Conservation (phyloP, 768 basidiomycete species). For the Russula dissimulans region DNA sequence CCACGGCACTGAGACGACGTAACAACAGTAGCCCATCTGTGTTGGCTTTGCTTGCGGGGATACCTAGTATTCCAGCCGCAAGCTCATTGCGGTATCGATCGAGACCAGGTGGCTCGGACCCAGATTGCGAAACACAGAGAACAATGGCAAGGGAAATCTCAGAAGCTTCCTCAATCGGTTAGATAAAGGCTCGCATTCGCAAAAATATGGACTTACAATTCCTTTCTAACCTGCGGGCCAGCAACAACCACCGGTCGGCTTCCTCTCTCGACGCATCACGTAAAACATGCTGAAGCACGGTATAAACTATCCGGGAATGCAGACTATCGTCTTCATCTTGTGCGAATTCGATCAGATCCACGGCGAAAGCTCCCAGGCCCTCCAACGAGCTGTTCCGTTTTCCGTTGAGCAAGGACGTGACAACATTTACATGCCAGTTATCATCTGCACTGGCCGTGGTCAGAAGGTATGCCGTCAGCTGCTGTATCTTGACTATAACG, state of each 20-base stretch:
- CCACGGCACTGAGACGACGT: conserved; percentile 57
- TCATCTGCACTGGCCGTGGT: conserved; percentile 36
- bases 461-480: conserved; percentile 56
- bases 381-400: conserved; percentile 20
- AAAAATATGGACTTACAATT: conserved; percentile 37
- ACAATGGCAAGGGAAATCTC: conserved; percentile 60
- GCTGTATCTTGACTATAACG: conserved; percentile 40
- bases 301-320: conserved; percentile 50
- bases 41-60: conserved; percentile 54
- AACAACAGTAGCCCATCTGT: conserved; percentile 61
- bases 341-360: conserved; percentile 27
- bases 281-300: conserved; percentile 51
- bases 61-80: conserved; percentile 67
- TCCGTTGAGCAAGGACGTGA: conserved; percentile 29
- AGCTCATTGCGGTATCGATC: conserved; percentile 85
- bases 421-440: conserved; percentile 40
- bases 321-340: conserved; percentile 37
- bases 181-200: neutral
- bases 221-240: conserved; percentile 57
- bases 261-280: conserved; percentile 52
- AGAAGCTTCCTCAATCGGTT: conserved; percentile 41
- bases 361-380: conserved; percentile 26
- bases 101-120: conserved; percentile 60
- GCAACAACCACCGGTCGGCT: conserved; percentile 65
- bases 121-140: conserved; percentile 47